These are phyloP conservation scores for Clavispora vitiphila DNA, from an alignment of 805 yeast genomes.

Conservation along the genomic window DNA sequence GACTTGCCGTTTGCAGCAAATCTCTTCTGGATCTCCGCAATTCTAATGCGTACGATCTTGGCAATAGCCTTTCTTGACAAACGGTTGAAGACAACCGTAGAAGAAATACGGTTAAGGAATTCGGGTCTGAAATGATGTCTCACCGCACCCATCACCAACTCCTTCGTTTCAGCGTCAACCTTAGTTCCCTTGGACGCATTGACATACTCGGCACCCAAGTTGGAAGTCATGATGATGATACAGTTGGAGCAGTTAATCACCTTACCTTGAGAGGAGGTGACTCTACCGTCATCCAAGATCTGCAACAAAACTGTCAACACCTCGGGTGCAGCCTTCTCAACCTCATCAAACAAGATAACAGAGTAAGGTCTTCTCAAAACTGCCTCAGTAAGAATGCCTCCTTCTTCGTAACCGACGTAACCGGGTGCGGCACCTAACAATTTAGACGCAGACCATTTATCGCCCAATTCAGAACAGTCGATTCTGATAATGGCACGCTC, in stretches of 20 bases:
- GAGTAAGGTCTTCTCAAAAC: constrained; percentile 89
- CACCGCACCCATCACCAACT: constrained; percentile 77
- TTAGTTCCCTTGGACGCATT: constrained; percentile 59
- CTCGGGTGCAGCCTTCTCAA: constrained; percentile 98
- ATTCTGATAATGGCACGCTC: constrained; percentile 96
- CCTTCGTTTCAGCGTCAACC: constrained; percentile 64
- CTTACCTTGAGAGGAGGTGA: constrained; percentile 92
- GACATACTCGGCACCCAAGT: constrained; percentile 90
- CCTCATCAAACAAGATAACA: constrained; percentile 94
- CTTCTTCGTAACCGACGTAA: constrained; percentile 91
- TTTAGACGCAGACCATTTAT: constrained; percentile 93
- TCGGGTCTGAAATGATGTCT: constrained; percentile 94
- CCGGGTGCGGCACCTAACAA: constrained; percentile 97
- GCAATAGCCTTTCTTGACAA: constrained; percentile 86
- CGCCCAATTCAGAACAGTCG: constrained; percentile 94
- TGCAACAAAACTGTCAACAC: constrained; percentile 89
- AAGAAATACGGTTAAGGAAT: constrained; percentile 91
- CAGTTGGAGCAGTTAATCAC: constrained; percentile 89
- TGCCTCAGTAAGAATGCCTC: constrained; percentile 93
- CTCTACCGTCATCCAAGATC: constrained; percentile 93
- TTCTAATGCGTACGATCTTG: constrained; percentile 83
- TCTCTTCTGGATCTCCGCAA: constrained; percentile 78
- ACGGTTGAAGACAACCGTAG: constrained; percentile 89
- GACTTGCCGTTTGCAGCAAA: constrained; percentile 81
- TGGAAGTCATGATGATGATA: constrained; percentile 93